Percentiles rank a stretch among this genome's conserved stretches.
phyloP scores from a whole-genome alignment of 2,329 filamentous ascomycete genomes.

The Exophiala mesophila region DNA sequence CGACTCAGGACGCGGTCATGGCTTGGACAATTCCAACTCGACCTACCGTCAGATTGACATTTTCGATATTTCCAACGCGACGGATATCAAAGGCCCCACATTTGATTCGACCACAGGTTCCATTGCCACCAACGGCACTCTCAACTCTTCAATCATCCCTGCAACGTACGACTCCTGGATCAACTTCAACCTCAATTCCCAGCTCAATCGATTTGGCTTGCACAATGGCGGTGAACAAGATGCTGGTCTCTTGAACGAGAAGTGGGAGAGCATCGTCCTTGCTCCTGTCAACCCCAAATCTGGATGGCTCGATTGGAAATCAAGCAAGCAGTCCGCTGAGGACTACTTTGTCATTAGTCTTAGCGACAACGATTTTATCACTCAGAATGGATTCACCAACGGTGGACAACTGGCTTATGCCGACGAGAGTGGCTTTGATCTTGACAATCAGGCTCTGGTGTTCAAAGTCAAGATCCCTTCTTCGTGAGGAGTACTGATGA shows the following conservation, averaged over 20 bases:
- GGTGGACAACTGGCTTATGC: constrained; percentile 52
- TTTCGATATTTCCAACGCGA: constrained; percentile 59
- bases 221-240: constrained; percentile 64
- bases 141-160: constrained; percentile 52
- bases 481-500: too few species aligned
- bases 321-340: constrained; percentile 29
- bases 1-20: constrained; percentile 58
- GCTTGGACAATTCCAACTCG: constrained; percentile 48
- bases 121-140: constrained; percentile 49
- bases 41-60: constrained; percentile 66
- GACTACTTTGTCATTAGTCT: constrained; percentile 65
- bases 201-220: constrained; percentile 61
- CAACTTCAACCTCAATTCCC: constrained; percentile 61
- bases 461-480: constrained; percentile 53
- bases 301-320: constrained; percentile 17
- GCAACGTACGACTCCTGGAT: constrained; percentile 63
- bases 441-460: constrained; percentile 60
- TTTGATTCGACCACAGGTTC: constrained; percentile 38
- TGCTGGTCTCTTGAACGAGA: constrained; percentile 61
- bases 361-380: constrained; percentile 72
- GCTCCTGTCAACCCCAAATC: constrained; percentile 51
- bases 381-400: constrained; percentile 60
- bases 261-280: constrained; percentile 67
- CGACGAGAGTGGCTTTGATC: constrained; percentile 53
- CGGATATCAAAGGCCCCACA: constrained; percentile 52